Evolutionary conservation across 257 asterid genomes (phyloP).

Genomic region (Rhazya stricta): DNA sequence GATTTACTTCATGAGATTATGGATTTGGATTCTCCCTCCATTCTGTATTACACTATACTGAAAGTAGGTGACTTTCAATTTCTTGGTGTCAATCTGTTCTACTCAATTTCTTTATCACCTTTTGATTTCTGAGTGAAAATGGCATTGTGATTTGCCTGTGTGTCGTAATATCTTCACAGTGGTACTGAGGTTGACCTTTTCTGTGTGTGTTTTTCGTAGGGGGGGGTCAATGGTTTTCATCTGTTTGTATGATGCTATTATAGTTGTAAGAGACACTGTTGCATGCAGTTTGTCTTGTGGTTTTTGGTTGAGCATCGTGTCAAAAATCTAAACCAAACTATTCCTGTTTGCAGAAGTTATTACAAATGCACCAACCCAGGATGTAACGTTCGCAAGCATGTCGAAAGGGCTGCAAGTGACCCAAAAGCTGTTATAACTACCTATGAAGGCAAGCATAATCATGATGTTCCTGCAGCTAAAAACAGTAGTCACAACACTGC

Average conservation of each 20-base stretch:
- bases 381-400: constrained; percentile 92
- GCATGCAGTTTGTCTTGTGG: neutral
- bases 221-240: too few species aligned
- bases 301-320: neutral
- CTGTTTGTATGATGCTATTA: neutral
- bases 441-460: constrained; percentile 83
- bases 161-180: neutral
- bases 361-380: constrained; percentile 77
- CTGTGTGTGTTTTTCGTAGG: too few species aligned
- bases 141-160: neutral
- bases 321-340: constrained; percentile 3
- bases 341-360: constrained; percentile 66
- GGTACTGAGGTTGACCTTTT: neutral
- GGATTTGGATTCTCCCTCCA: neutral
- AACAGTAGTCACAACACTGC: constrained; percentile 56
- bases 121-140: neutral
- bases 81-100: neutral
- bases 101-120: neutral
- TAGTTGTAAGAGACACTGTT: neutral
- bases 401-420: constrained; percentile 84
- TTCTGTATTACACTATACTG: neutral
- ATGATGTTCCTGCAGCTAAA: constrained; percentile 75
- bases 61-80: neutral
- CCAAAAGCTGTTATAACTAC: constrained; percentile 85
- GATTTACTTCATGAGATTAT: neutral